These are phyloP conservation scores for Fusarium veterinarium DNA, from an alignment of 2,329 filamentous ascomycete genomes.

Conservation along the genomic window DNA sequence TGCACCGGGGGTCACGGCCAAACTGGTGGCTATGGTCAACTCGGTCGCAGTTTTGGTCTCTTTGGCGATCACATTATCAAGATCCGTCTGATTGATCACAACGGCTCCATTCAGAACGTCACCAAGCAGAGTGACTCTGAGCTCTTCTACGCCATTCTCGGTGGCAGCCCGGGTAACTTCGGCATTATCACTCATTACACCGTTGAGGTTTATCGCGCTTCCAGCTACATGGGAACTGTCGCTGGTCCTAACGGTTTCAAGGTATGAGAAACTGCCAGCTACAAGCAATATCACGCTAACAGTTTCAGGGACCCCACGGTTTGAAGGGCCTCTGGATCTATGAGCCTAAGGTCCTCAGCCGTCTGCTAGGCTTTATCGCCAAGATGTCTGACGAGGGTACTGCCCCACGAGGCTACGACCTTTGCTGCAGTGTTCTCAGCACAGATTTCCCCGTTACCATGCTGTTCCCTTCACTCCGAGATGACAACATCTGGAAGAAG, in stretches of 20 bases:
- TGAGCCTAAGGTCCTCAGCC: slow-evolving; percentile 51
- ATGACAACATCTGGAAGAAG: slow-evolving; percentile 35
- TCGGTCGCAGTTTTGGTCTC: slow-evolving; percentile 62
- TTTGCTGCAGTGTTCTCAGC: slow-evolving; percentile 60
- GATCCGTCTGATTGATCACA: slow-evolving; percentile 59
- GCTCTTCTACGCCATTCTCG: slow-evolving; percentile 68
- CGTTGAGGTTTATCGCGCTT: slow-evolving; percentile 52
- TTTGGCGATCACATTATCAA: slow-evolving; percentile 64
- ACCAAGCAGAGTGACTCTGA: slow-evolving; percentile 56
- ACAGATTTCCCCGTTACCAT: slow-evolving; percentile 52
- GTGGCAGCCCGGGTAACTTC: slow-evolving; percentile 68
- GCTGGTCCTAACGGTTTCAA: slow-evolving; percentile 27
- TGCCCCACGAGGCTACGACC: slow-evolving; percentile 59
- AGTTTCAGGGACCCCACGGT: slow-evolving; percentile 20
- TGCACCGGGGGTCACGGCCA: slow-evolving; percentile 60
- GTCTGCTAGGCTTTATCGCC: slow-evolving; percentile 54
- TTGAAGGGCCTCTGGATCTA: slow-evolving; percentile 58
- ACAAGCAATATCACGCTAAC: background rate
- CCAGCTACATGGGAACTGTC: slow-evolving; percentile 52
- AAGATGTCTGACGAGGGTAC: slow-evolving; percentile 57
- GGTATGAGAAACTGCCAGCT: background rate
- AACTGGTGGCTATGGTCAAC: slow-evolving; percentile 60
- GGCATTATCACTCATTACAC: slow-evolving; percentile 67
- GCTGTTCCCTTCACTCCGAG: slow-evolving; percentile 51
- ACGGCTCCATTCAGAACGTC: slow-evolving; percentile 59